A percentile compares a stretch with the other conserved stretches of the same genome.
Evolutionary conservation across 257 asterid species (phyloP).

Genomic region (Schizonepeta tenuifolia): DNA sequence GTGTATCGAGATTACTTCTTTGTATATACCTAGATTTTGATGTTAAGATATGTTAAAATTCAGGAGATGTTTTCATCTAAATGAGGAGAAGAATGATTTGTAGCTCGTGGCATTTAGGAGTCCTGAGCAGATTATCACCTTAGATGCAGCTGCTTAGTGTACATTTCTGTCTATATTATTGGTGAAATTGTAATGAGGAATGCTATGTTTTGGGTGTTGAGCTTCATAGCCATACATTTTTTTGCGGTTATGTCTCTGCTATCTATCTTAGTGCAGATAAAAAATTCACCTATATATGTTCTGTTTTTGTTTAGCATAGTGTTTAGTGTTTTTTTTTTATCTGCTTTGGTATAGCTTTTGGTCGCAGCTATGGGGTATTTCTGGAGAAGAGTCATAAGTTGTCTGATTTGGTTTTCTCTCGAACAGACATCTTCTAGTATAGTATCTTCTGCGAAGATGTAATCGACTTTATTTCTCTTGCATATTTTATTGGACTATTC

Average conservation of each 20-base stretch:
- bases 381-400: neutral
- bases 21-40: neutral
- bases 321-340: neutral
- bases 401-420: neutral
- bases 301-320: no score
- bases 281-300: no score
- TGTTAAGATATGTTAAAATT: neutral
- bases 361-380: neutral
- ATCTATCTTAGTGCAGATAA: neutral
- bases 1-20: neutral
- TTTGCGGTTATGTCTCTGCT: neutral
- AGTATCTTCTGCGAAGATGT: neutral
- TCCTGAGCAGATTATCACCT: no score
- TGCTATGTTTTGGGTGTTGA: slow-evolving; percentile 7
- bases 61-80: neutral
- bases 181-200: neutral
- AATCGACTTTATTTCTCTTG: no score
- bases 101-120: neutral
- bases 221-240: neutral
- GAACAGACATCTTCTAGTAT: neutral
- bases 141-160: neutral
- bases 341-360: neutral
- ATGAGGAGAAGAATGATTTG: neutral
- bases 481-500: neutral
- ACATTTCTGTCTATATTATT: neutral